Conservation (phyloP, 140 eudicot species). For the Bidens hawaiensis region DNA sequence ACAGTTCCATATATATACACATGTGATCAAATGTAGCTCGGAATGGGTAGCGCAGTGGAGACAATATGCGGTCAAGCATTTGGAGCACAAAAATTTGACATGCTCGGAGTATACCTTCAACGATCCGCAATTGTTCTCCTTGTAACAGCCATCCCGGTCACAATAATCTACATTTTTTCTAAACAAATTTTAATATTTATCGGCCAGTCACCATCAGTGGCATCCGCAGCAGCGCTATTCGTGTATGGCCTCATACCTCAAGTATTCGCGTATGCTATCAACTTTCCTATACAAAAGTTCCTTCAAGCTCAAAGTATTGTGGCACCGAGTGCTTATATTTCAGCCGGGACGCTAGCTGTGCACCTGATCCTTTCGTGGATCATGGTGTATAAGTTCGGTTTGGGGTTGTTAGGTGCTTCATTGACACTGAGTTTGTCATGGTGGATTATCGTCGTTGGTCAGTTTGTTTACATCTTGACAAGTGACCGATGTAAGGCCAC, state of each 20-base stretch:
- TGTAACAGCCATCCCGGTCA: conserved; percentile 37
- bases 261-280: conserved; percentile 62
- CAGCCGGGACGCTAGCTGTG: conserved; percentile 48
- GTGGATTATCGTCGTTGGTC: conserved; percentile 72
- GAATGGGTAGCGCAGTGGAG: too few species aligned
- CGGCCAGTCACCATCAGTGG: conserved; percentile 49
- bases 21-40: too few species aligned
- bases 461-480: conserved; percentile 45
- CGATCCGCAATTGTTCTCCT: conserved; percentile 45
- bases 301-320: conserved; percentile 70
- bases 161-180: conserved; percentile 44
- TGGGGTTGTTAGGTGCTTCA: conserved; percentile 62
- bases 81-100: conserved; percentile 42
- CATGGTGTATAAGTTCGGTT: conserved; percentile 47
- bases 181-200: conserved; percentile 36
- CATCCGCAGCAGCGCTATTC: conserved; percentile 49
- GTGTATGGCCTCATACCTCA: conserved; percentile 78
- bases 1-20: too few species aligned
- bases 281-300: conserved; percentile 72
- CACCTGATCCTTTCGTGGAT: conserved; percentile 50
- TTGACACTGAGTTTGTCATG: conserved; percentile 63
- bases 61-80: conserved; percentile 61
- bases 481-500: conserved; percentile 54
- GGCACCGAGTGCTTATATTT: conserved; percentile 56
- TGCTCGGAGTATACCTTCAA: conserved; percentile 65